Base-by-base conservation (phyloP, 345 rosid genomes). In the Pseudoturritis turrita region DNA sequence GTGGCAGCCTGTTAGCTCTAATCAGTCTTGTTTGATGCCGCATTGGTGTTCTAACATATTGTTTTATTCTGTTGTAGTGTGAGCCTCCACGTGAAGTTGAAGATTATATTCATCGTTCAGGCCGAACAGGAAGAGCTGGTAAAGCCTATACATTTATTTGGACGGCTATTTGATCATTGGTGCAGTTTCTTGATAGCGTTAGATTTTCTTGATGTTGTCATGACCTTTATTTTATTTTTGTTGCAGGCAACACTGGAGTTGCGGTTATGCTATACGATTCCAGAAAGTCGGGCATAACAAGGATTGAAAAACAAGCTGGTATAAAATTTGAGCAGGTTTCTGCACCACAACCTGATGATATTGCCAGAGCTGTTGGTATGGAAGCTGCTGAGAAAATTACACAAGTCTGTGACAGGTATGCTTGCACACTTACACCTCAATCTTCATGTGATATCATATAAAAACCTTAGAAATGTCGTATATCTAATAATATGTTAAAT, bases 111-210 rank as follows among this genome's bases (percentile, higher is more conserved):
- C 99, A 96, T 83, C 87, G 99, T 51, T 96, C 99, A 60, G 99
- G 99, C 67, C 87, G 98, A 57, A 96, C 99, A 4, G 99, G 99
- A 81, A 88, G 99, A 81, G 99, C 98, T 61, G 98, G 99, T 89
- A 80, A 62, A 29, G 55, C 41, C 33, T 19, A 23, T 3, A 26
- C n/a, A 25, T 55, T 33, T 45, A 41, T 51, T 58, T 11, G 22
- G 51, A 10, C 35, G 8, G 61, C 22, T 26, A 29, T 65, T 8
- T 36, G 19, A 10, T 29, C 39, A 15, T 49, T 23, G 62, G 36
- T 45, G 62, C 26, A 10, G 49, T 35, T 4, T 47, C 72, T 79
- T 66, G 39, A 49, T 55, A 25, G 43, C 13, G 39, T 23, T 46
- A 18, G 1, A 19, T 28, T 57, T 80, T 46, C 61, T 65, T 31